A percentile compares a stretch with the other conserved stretches of the same genome.
Conservation (phyloP, 2,329 filamentous ascomycete species). For the Talaromyces albobiverticillius region DNA sequence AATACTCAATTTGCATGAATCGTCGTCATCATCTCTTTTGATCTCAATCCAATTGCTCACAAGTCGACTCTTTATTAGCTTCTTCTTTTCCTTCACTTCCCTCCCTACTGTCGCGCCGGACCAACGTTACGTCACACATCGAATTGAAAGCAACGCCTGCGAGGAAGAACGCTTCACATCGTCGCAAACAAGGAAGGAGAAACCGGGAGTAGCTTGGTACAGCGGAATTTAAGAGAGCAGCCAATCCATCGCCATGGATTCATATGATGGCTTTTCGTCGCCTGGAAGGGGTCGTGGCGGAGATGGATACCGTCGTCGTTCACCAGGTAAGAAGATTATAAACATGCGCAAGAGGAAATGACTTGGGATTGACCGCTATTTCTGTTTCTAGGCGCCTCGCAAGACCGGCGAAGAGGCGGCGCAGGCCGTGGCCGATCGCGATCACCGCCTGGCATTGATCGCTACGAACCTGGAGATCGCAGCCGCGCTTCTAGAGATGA, state of each 20-base stretch:
- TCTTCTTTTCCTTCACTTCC: neutral
- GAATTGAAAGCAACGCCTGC: too few species aligned
- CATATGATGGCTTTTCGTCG: slow-evolving; percentile 46
- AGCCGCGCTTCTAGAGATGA: slow-evolving; percentile 54
- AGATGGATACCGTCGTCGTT: slow-evolving; percentile 45
- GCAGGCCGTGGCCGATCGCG: slow-evolving; percentile 52
- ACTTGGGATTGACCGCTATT: too few species aligned
- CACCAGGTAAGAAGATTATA: slow-evolving; percentile 39
- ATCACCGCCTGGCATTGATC: slow-evolving; percentile 61
- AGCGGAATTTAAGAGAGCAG: neutral
- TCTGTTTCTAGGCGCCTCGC: slow-evolving; percentile 29
- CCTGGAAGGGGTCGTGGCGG: slow-evolving; percentile 43
- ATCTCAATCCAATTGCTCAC: neutral
- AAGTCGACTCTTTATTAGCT: neutral
- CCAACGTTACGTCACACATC: neutral
- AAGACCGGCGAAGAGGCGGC: slow-evolving; percentile 41
- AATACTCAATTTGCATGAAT: neutral
- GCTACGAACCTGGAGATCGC: slow-evolving; percentile 58
- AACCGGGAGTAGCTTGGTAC: neutral
- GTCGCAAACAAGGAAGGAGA: neutral
- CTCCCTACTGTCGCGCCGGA: neutral
- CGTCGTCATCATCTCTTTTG: slow-evolving; percentile 1
- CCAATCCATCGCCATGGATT: slow-evolving; percentile 38
- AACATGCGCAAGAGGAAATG: too few species aligned
- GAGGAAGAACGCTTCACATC: too few species aligned